A percentile compares a stretch with the other conserved stretches of the same genome.
Evolutionary conservation across 2,329 filamentous ascomycete species (phyloP).

Genomic region (Pseudogymnoascus sp.): DNA sequence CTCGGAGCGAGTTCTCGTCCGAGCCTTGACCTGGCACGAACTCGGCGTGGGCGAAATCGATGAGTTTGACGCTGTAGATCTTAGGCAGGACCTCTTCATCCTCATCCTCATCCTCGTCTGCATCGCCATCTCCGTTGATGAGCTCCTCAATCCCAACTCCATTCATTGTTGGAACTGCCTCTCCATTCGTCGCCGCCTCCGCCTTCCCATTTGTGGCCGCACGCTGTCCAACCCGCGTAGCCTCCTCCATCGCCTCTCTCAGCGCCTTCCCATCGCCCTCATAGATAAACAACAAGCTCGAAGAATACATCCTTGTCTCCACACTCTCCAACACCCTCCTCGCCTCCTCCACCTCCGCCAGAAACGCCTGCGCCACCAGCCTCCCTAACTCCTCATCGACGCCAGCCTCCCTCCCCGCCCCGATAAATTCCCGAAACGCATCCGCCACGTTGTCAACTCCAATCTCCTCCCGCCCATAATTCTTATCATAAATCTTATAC

Average conservation of each 20-base stretch:
- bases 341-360: slow-evolving; percentile 43
- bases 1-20: slow-evolving; percentile 73
- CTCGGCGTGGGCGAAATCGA: slow-evolving; percentile 90
- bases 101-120: slow-evolving; percentile 43
- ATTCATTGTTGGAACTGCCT: background rate
- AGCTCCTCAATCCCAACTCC: slow-evolving; percentile 19
- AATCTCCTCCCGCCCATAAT: slow-evolving; percentile 48
- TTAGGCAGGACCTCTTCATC: slow-evolving; percentile 50
- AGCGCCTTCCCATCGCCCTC: slow-evolving; percentile 54
- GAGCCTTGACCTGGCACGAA: slow-evolving; percentile 73
- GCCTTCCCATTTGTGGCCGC: slow-evolving; percentile 22
- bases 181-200: slow-evolving; percentile 17
- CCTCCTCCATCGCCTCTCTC: slow-evolving; percentile 28
- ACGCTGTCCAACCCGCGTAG: slow-evolving; percentile 22
- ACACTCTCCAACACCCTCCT: slow-evolving; percentile 45
- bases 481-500: slow-evolving; percentile 55
- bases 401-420: slow-evolving; percentile 44
- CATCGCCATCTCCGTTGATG: slow-evolving; percentile 30
- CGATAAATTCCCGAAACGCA: slow-evolving; percentile 49
- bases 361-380: slow-evolving; percentile 46
- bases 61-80: slow-evolving; percentile 75
- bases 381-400: slow-evolving; percentile 50
- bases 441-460: slow-evolving; percentile 46
- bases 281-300: slow-evolving; percentile 50
- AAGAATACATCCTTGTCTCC: slow-evolving; percentile 55